Base-by-base conservation (phyloP, 2,329 filamentous ascomycete genomes). In the Calonectria multiphialidica region DNA sequence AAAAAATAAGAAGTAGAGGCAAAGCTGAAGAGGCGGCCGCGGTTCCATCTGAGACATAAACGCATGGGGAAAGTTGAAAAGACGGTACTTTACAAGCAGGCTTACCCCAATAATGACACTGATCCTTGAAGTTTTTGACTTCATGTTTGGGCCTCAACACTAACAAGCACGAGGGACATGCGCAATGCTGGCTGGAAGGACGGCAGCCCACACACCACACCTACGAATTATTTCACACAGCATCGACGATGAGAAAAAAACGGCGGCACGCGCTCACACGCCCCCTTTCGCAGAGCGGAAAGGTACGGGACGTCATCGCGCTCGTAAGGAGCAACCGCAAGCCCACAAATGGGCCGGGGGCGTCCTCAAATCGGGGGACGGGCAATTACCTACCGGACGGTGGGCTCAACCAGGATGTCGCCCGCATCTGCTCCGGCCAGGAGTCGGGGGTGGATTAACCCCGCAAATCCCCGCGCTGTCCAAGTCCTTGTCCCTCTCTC, bases 331-430 rank as follows among this genome's bases (percentile, higher is more conserved):
- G 15, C 18, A 62, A 62, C 40, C 21, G 50, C 8, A 21, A n/a
- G 40, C 57, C 57, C 57, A 44, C 57, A 30, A 45, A 30, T 37
- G n/a, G 25, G n/a, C n/a, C 33, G 21, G 21, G 21, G 2, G n/a
- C 21, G n/a, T 10, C 23, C 68, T 61, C 68, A 44, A 70, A 61
- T 70, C 68, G 62, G 62, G 42, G 33, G 23, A 18, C 42, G 15
- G 61, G 44, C 55, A 65, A 66, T 70, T 70, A 66, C 68, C 49
- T 66, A 70, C 61, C 68, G 62, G 42, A 49, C 10, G 28, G 28
- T 44, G 42, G 66, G 16, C 44, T 42, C 35, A 40, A n/a, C 64
- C 23, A 47, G 67, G 59, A 44, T 57, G 53, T 18, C 53, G 33
- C 53, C 53, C 53, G 53, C 53, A 57, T 37, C 15, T 12, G 57